These are phyloP conservation scores for Acanthamoeba triangularis DNA, from an alignment of 208 protist species.

Conservation along the genomic window DNA sequence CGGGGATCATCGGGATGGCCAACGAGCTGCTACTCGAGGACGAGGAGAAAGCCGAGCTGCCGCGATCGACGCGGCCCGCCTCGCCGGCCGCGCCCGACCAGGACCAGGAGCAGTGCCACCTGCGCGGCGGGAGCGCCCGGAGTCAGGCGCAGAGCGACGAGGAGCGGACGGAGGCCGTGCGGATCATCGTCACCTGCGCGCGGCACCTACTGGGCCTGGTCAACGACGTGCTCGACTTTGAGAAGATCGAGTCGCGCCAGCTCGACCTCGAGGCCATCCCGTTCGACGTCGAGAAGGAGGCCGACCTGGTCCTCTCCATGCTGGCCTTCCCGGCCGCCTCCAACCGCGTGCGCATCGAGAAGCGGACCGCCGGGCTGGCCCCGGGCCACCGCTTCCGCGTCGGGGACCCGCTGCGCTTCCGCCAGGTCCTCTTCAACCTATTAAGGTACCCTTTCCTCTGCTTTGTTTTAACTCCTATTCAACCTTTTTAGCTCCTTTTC, in stretches of 20 bases:
- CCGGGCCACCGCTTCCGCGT: not conserved
- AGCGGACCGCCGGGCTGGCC: not conserved
- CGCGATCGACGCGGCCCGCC: too few species aligned
- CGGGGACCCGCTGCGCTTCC: constrained; percentile 78
- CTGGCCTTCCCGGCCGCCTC: not conserved
- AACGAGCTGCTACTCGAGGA: constrained; percentile 36
- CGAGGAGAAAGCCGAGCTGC: too few species aligned
- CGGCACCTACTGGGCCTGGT: constrained; percentile 45
- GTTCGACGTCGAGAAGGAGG: constrained; percentile 25
- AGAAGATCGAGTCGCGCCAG: constrained; percentile 55
- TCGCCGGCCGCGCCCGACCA: too few species aligned
- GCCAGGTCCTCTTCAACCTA: constrained; percentile 74
- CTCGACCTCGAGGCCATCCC: constrained; percentile 63
- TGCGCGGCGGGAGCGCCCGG: not conserved
- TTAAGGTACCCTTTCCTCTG: too few species aligned
- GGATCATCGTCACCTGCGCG: constrained; percentile 59
- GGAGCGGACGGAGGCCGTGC: constrained; percentile 2
- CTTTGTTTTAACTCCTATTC: too few species aligned
- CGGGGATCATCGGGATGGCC: constrained; percentile 56
- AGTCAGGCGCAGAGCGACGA: not conserved
- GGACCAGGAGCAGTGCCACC: not conserved
- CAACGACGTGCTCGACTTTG: constrained; percentile 73
- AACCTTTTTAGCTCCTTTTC: too few species aligned
- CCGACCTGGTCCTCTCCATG: constrained; percentile 38
- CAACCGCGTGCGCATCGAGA: not conserved